Evolutionary conservation across 2,329 filamentous ascomycete genomes (phyloP).

Genomic region (Chaetomiaceae sp.): DNA sequence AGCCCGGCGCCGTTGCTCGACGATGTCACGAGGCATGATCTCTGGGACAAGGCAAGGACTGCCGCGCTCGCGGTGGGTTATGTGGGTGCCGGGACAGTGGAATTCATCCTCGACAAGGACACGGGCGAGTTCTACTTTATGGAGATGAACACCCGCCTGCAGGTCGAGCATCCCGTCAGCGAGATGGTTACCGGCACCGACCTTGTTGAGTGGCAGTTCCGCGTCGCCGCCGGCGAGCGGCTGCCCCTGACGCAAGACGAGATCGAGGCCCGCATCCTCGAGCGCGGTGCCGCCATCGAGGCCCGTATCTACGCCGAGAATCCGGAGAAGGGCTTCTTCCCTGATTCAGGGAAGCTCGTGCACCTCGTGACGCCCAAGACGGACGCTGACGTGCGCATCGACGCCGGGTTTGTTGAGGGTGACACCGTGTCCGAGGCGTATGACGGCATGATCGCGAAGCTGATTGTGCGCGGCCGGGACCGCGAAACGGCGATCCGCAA

Average conservation of each 20-base stretch:
- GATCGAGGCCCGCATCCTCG: constrained; percentile 70
- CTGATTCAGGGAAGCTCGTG: constrained; percentile 83
- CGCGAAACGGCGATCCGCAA: constrained; percentile 79
- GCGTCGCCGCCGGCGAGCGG: constrained; percentile 58
- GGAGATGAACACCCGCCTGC: constrained; percentile 82
- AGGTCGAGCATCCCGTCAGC: constrained; percentile 94
- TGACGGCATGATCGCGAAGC: constrained; percentile 97
- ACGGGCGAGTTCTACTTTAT: constrained; percentile 77
- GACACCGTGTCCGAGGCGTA: constrained; percentile 93
- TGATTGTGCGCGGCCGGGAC: constrained; percentile 81
- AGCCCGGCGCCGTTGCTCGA: constrained; percentile 70
- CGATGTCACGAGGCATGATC: constrained; percentile 52
- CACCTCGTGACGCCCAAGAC: constrained; percentile 71
- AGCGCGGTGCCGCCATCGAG: constrained; percentile 84
- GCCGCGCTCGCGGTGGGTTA: constrained; percentile 75
- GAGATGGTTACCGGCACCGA: constrained; percentile 65
- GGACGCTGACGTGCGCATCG: constrained; percentile 75
- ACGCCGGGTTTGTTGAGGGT: constrained; percentile 86
- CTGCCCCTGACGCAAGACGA: constrained; percentile 53
- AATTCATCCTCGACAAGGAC: constrained; percentile 84
- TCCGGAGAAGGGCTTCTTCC: constrained; percentile 85
- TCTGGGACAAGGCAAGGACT: constrained; percentile 63
- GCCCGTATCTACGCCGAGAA: constrained; percentile 96
- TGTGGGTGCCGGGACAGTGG: constrained; percentile 82
- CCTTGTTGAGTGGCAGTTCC: constrained; percentile 94